Evolutionary conservation across 345 rosid genomes (phyloP), one percentile per base, ranked within the genome.

Genomic region (Bruguiera gymnorhiza): DNA sequence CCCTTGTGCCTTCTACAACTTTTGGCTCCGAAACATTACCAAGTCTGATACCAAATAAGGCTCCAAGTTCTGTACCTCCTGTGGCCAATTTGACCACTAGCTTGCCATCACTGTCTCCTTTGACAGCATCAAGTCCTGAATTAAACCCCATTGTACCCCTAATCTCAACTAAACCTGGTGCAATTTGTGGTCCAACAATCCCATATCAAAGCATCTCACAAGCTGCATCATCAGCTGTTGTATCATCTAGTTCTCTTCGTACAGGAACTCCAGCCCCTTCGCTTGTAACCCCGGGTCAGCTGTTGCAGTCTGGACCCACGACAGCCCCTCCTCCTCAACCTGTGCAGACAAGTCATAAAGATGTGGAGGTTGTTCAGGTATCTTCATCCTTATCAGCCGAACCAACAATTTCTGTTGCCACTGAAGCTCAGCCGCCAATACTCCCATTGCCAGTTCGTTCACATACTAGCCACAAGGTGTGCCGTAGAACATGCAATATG

Each of bases 401-500:
- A 77, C 82, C 89, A 75, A 75, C 84, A 52, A 74, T 65, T 56
- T 80, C 94, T 2, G 55, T 65, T 62, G 81, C 75, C 19, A 75
- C 78, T 2, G 88, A 82, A 81, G 76, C 87, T 67, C 91, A 89
- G 78, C 96, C 90, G 31, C 94, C 96, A 24, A 82, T 93, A 63
- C 83, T 93, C 78, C 92, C 98, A 62, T 80, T 89, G 75, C 98
- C 98, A 60, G 79, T 85, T 34, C 83, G 86, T 69, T 82, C 87
- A 58, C 82, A 84, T 60, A 72, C 85, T 71, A 69, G 57, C 68
- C 83, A 83, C 31, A 85, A 80, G 93, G 93, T 88, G n/a, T 8
- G 53, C 37, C 8, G 0, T 39, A 9, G 46, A 39, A 39, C 46
- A 39, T 11, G 15, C 15, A 39, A 10, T 39, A 11, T 9, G 15